A percentile compares a stretch with the other conserved stretches of the same genome.
phyloP scores from a whole-genome alignment of 2,329 filamentous ascomycete genomes.

The Claviceps arundinis region DNA sequence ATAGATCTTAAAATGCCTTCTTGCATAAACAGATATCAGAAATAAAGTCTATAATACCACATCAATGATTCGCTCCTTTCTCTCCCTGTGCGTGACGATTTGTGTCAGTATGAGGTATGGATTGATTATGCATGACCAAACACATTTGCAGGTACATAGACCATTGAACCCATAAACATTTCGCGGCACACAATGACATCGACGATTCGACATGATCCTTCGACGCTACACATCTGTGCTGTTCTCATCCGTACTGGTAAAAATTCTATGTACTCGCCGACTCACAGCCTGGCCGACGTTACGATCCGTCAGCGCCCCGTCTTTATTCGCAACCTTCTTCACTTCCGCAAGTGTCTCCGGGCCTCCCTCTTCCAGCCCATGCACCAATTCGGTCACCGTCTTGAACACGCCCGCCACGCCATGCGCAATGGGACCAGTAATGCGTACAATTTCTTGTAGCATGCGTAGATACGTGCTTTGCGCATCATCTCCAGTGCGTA shows the following conservation, averaged over 20 bases:
- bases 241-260: slow-evolving; percentile 40
- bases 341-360: slow-evolving; percentile 50
- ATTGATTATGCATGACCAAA: too few species aligned
- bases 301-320: slow-evolving; percentile 42
- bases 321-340: slow-evolving; percentile 40
- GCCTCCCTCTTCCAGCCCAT: slow-evolving; percentile 44
- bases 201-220: background rate
- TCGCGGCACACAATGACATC: background rate
- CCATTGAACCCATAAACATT: too few species aligned
- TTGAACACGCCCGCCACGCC: slow-evolving; percentile 51
- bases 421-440: slow-evolving; percentile 60
- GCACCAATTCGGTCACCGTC: slow-evolving; percentile 43
- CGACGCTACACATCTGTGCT: slow-evolving; percentile 38
- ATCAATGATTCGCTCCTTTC: background rate
- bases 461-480: slow-evolving; percentile 59
- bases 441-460: slow-evolving; percentile 60
- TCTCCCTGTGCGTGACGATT: too few species aligned
- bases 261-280: slow-evolving; percentile 44
- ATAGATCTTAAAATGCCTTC: background rate
- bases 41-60: too few species aligned
- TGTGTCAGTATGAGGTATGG: too few species aligned
- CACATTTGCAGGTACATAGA: too few species aligned
- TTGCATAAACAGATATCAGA: too few species aligned
- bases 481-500: slow-evolving; percentile 52
- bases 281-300: slow-evolving; percentile 45